Evolutionary conservation across 768 basidiomycete genomes (phyloP), one percentile per base, ranked within the genome.

Genomic region (Stropharia rugosoannulata): DNA sequence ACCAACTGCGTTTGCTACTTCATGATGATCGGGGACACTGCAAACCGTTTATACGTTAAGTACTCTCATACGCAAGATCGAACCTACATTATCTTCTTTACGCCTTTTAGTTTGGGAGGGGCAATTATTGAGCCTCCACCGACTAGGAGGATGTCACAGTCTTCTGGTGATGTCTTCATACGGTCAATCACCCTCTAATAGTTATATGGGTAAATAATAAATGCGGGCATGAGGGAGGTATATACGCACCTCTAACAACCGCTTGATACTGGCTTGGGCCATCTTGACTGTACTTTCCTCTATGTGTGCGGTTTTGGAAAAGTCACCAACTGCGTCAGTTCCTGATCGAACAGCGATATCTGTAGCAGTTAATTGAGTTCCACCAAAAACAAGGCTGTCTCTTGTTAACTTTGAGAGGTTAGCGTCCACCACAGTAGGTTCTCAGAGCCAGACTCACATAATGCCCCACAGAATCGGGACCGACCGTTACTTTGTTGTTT

Each of bases 401-500:
- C 69, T 72, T 4, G 74, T 73, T 48, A 71, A 57, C 68, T 71
- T 19, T 45, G 16, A 36, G 41, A 39, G 7, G 15, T 5, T 15
- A 38, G 12, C n/a, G 40, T 1, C 1, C 11, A 2, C 37, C 5
- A n/a, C 27, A 29, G 16, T 47, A 16, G 1, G 6, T 5, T 3
- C 39, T 22, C 22, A 11, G 12, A n/a, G 18, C 12, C 7, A 32
- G 42, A 55, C 56, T 18, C 36, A 72, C 69, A 40, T 67, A 58
- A 64, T 85, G 81, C 0, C 86, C 86, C 15, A 87, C 84, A 1
- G 84, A 88, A 61, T 85, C 80, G 10, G 86, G 86, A 0, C 86
- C 86, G 35, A 88, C 75, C 0, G 77, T 73, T 22, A 83, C 76
- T 47, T 67, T 74, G 18, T 74, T 69, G 13, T 57, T 62, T 47